A percentile compares a stretch with the other conserved stretches of the same genome.
These are phyloP conservation scores for Penicillium waksmanii DNA, from an alignment of 495 filamentous ascomycete genomes.

Conservation along the genomic window DNA sequence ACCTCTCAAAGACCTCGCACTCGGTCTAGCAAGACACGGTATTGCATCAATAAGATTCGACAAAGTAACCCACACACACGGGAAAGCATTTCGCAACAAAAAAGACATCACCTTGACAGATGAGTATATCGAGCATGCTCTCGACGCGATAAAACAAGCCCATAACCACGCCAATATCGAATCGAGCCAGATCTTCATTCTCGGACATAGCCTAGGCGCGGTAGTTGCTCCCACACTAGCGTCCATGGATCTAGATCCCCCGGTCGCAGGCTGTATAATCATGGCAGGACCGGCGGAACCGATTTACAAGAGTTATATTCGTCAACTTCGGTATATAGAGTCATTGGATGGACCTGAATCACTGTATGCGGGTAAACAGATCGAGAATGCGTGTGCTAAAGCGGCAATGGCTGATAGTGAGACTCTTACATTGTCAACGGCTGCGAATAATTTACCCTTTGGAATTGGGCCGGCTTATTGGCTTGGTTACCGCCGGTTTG, in stretches of 20 bases:
- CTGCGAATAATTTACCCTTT: constrained; percentile 8
- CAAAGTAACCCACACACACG: constrained; percentile 13
- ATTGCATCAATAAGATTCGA: constrained; percentile 18
- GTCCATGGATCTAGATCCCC: background rate
- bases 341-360: constrained; percentile 14
- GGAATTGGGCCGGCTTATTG: constrained; percentile 8
- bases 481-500: constrained; percentile 9
- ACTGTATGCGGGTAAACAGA: background rate
- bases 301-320: constrained; percentile 12
- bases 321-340: constrained; percentile 17
- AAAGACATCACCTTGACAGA: constrained; percentile 13
- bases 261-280: constrained; percentile 15
- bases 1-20: constrained; percentile 11
- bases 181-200: constrained; percentile 9
- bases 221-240: constrained; percentile 9
- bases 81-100: constrained; percentile 3
- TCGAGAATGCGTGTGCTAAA: background rate
- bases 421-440: constrained; percentile 2
- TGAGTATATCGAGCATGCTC: constrained; percentile 14
- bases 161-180: constrained; percentile 9
- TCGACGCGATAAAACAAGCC: constrained; percentile 12
- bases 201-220: constrained; percentile 20
- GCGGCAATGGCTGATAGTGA: constrained; percentile 6
- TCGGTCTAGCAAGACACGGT: background rate
- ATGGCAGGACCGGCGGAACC: constrained; percentile 19